Evolutionary conservation across 306 rosid genomes (phyloP).

Genomic region (barrel medic (Medicago truncatula)): DNA sequence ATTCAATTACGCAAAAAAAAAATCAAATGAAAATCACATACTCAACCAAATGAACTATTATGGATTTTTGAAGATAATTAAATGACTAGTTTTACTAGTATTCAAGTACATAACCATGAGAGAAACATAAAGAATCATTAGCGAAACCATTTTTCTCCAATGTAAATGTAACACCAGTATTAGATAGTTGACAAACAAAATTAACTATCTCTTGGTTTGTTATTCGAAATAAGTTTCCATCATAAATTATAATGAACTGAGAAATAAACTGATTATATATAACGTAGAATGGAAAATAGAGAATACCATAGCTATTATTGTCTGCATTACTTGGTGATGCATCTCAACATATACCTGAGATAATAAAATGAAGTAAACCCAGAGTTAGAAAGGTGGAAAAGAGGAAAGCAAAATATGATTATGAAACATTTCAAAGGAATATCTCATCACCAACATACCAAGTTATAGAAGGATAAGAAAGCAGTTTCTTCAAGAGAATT

Average conservation of each 20-base stretch:
- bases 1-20: neutral
- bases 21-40: too few relatives aligned
- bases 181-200: neutral
- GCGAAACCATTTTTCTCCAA: neutral
- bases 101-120: neutral
- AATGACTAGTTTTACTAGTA: neutral
- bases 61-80: neutral
- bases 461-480: slow-evolving; percentile 55
- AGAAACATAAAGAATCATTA: neutral
- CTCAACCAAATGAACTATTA: too few relatives aligned
- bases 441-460: slow-evolving; percentile 51
- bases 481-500: slow-evolving; percentile 54
- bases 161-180: too few relatives aligned
- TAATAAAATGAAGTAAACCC: slow-evolving; percentile 24
- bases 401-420: neutral
- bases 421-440: neutral
- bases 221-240: too few relatives aligned
- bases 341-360: slow-evolving; percentile 71
- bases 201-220: neutral
- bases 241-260: too few relatives aligned
- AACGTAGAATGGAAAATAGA: neutral
- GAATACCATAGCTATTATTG: slow-evolving; percentile 71
- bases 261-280: neutral
- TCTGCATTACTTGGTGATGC: slow-evolving; percentile 66
- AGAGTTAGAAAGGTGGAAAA: neutral